Conservation (phyloP, 2,329 filamentous ascomycete genomes). For the Pseudogymnoascus verrucosus region DNA sequence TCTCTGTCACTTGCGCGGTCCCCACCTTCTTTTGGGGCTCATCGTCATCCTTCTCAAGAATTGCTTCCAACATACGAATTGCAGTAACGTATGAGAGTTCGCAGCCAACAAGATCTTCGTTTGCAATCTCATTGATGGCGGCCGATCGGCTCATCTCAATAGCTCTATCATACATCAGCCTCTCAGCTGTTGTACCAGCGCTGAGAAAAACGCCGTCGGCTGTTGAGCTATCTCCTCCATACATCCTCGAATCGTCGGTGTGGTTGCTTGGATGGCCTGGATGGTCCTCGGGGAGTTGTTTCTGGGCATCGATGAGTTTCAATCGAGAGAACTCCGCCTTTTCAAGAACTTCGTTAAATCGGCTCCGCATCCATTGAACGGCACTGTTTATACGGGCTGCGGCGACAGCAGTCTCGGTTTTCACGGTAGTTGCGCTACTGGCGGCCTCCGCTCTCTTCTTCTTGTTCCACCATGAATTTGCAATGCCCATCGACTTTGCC, state of each 20-base stretch:
- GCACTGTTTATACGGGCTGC: slow-evolving; percentile 75
- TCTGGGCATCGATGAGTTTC: slow-evolving; percentile 80
- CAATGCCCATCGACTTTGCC: slow-evolving; percentile 92
- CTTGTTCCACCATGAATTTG: slow-evolving; percentile 81
- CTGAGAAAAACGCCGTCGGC: slow-evolving; percentile 77
- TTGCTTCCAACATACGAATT: slow-evolving; percentile 88
- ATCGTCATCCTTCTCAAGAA: slow-evolving; percentile 75
- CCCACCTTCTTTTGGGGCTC: slow-evolving; percentile 32
- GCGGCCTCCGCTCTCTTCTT: slow-evolving; percentile 59
- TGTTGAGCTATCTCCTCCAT: slow-evolving; percentile 48
- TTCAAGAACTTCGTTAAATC: slow-evolving; percentile 95
- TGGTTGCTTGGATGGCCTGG: slow-evolving; percentile 79
- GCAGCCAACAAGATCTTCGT: slow-evolving; percentile 78
- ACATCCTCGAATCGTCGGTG: slow-evolving; percentile 46
- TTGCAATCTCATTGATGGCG: slow-evolving; percentile 91
- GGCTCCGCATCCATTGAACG: slow-evolving; percentile 87
- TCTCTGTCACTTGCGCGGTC: neutral
- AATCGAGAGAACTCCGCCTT: slow-evolving; percentile 92
- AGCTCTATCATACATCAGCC: slow-evolving; percentile 95
- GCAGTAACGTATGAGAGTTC: slow-evolving; percentile 91
- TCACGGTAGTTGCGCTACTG: slow-evolving; percentile 34
- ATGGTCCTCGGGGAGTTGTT: slow-evolving; percentile 73
- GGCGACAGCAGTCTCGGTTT: slow-evolving; percentile 33
- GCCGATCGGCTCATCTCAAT: slow-evolving; percentile 93
- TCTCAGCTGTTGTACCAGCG: slow-evolving; percentile 86